Base-by-base conservation (phyloP, 2,329 filamentous ascomycete genomes). In the Curvularia verruculosa region DNA sequence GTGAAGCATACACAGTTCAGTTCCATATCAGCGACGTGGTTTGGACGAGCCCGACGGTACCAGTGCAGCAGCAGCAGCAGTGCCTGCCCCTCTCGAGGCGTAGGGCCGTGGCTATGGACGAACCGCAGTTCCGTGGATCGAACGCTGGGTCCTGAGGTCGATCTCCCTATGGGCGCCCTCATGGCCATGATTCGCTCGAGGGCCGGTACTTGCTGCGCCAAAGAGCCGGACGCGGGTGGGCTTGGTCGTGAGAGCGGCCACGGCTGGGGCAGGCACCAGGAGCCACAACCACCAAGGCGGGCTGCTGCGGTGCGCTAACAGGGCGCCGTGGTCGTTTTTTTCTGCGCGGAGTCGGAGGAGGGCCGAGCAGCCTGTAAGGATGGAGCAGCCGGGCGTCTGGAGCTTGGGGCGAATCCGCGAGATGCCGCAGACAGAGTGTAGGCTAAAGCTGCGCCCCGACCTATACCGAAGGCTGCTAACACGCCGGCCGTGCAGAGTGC, bases 241-340 rank as follows among this genome's bases (percentile, higher is more conserved):
- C 54, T 58, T 59, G 66, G 68, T 61, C 66, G 61, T 58, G 49
- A 60, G 60, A 55, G 52, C 60, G 66, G 66, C 63, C 63, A 59
- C 51, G 50, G 52, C 47, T 58, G 52, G 49, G 48, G 34, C 40
- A 39, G 31, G 45, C 49, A 51, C 48, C 50, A 58, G 47, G 61
- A 66, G 66, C 62, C 60, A 65, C 63, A 59, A 37, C 47, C 36
- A 49, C 21, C 21, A 34, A 23, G 19, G 31, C 47, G 47, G 47
- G 29, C 44, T 47, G 44, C 44, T 45, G 56, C 37, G 43, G 29
- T n/a, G 51, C 63, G 55, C 63, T 66, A 67, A 49, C 31, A 51
- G 49, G 45, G 19, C 56, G 37, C 37, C 37, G 23, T 40, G 37
- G n/a, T 19, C 36, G 18, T 39, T 39, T 37, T 40, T 40, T 36